Base-by-base conservation (phyloP, 169 alveolate species). In the Cryptosporidium ubiquitum region DNA sequence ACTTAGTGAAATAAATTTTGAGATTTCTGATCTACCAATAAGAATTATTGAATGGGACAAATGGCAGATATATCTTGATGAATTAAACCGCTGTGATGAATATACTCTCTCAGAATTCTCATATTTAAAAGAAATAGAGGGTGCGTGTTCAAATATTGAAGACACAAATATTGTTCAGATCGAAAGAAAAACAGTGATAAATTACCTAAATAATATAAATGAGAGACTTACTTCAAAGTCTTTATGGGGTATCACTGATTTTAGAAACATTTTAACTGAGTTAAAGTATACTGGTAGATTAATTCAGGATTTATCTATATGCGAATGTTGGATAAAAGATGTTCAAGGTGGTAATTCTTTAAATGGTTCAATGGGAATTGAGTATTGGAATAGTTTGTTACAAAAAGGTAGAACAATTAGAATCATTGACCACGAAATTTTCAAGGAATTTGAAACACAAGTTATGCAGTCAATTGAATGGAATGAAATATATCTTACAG, bases 271-370 rank as follows among this genome's bases (percentile, higher is more conserved):
- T 26, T 26, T 58, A 33, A 7, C 20, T n/a, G 89, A 79, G 1
- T 79, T 79, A 35, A 58, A 61, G 26, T 64, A 60, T 49, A 79
- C 89, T 10, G 89, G 89, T 20, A 79, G 29, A 64, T 26, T 79
- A n/a, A 40, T 64, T 20, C 23, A 61, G 16, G 89, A 79, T 26
- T 49, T 79, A 23, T 37, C 51, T 12, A 40, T 33, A 33, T 61
- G 89, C 33, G 47, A 73, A 37, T 23, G 31, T 10, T 66, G 73
- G 73, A 42, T 69, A 40, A 12, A 42, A 69, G 39, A 20, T 42
- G 64, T 69, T 2, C 37, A 40, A 7, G 64, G 42, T 9, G 47
- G 42, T 9, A 26, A 31, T 31, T 35, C 35, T 4, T 37, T 66
- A 42, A 29, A 18, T 20, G 29, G n/a, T 35, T 39, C 66, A 0